Percentiles rank a stretch among this genome's conserved stretches.
Conservation (phyloP, 768 basidiomycete species). For the Lactifluus piperatus region DNA sequence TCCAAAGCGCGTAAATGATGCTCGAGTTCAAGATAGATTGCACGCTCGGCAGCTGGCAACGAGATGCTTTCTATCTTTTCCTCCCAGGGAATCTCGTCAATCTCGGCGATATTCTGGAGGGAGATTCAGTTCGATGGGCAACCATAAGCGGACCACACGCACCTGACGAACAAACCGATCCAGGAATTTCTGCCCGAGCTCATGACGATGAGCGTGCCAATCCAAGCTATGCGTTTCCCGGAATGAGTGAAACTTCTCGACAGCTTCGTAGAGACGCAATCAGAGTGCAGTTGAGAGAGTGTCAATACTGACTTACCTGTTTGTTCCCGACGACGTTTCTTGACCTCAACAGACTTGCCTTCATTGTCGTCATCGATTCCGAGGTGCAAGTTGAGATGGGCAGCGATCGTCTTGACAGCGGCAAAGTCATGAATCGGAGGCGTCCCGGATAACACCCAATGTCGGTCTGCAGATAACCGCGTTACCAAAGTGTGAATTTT, state of each 20-base stretch:
- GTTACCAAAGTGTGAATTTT: slow-evolving; percentile 74
- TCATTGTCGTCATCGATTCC: slow-evolving; percentile 87
- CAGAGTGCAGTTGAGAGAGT: background rate
- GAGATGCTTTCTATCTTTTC: slow-evolving; percentile 53
- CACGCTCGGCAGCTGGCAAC: slow-evolving; percentile 87
- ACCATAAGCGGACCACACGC: slow-evolving; percentile 19
- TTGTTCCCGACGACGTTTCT: slow-evolving; percentile 75
- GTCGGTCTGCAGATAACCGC: slow-evolving; percentile 63
- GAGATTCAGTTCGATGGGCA: background rate
- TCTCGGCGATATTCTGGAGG: slow-evolving; percentile 84
- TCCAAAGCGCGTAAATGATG: slow-evolving; percentile 88
- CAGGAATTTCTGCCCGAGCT: slow-evolving; percentile 73
- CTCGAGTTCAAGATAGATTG: slow-evolving; percentile 90
- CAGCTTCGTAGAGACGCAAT: slow-evolving; percentile 38
- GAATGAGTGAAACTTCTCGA: slow-evolving; percentile 94
- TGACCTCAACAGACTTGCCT: slow-evolving; percentile 62
- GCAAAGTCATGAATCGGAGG: slow-evolving; percentile 89
- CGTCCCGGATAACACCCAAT: slow-evolving; percentile 96
- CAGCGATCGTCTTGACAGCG: slow-evolving; percentile 83
- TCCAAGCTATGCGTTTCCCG: slow-evolving; percentile 86
- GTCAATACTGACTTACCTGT: slow-evolving; percentile 47
- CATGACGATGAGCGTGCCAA: slow-evolving; percentile 86
- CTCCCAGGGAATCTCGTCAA: slow-evolving; percentile 85
- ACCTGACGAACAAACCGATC: slow-evolving; percentile 83
- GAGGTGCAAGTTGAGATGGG: slow-evolving; percentile 82